Evolutionary conservation across 176 grass and related monocot species (phyloP), one percentile per base, ranked within the genome.

Genomic region (Saccharum officinarum): DNA sequence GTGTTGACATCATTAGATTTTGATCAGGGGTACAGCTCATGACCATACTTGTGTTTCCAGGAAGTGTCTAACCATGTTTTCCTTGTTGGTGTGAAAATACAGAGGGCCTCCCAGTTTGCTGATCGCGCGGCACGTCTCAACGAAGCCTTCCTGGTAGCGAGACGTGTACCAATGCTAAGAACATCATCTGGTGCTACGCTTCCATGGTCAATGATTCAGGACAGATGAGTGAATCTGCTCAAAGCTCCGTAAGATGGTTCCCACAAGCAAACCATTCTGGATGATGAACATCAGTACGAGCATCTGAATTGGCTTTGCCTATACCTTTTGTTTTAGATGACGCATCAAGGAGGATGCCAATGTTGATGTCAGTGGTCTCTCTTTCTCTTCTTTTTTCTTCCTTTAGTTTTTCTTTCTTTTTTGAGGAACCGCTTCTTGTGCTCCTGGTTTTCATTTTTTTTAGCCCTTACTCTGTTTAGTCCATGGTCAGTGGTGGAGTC

Each of bases 191-290:
- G 82, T 81, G 87, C 77, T 18, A 39, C 71, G 37, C 77, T 84
- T 76, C 87, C 92, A 42, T 93, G 89, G 92, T 74, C 92, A 40
- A 78, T 87, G 83, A 80, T 93, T 85, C 85, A 84, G 80, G 85
- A 90, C 25, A 87, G 87, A 91, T 90, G 82, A 95, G 68, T 14
- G 59, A 79, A 64, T 71, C 69, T 77, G 20, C 31, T 63, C 13
- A 37, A 57, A 83, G 38, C 22, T 64, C 18, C 16, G n/a, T 46
- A 66, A 57, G n/a, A 66, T 66, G 23, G 61, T 25, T 2, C 57
- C 33, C 34, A 7, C 5, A 52, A 73, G 55, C 46, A 75, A 75
- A n/a, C n/a, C 28, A 61, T 46, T 86, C 40, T 71, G 1, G 65
- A 57, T 59, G 50, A 81, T 69, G 71, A 65, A 55, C 42, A 57